These are phyloP conservation scores for Acacia confusa DNA, from an alignment of 306 rosid genomes.

Conservation along the genomic window DNA sequence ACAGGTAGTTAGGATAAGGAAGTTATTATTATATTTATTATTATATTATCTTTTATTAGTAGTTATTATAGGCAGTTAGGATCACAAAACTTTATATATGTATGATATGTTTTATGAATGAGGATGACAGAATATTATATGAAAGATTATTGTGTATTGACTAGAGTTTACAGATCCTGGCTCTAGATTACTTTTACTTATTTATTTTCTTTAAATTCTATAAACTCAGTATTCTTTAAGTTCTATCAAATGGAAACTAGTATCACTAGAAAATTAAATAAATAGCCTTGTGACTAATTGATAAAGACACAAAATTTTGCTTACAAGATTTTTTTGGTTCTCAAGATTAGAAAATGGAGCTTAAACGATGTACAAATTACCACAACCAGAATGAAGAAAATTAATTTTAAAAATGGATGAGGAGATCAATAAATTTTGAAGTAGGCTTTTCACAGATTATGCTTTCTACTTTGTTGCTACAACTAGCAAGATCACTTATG, in stretches of 20 bases:
- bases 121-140: too few species aligned
- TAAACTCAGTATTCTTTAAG: too few species aligned
- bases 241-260: neutral
- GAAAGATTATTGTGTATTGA: too few species aligned
- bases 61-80: too few species aligned
- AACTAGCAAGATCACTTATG: conserved; percentile 8
- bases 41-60: too few species aligned
- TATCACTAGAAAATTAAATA: neutral
- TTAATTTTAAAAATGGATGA: neutral
- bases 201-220: too few species aligned
- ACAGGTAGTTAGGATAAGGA: too few species aligned
- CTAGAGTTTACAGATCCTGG: too few species aligned
- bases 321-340: neutral
- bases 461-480: neutral
- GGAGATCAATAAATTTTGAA: neutral
- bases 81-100: too few species aligned
- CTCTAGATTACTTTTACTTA: too few species aligned
- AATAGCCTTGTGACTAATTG: neutral
- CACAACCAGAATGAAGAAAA: neutral
- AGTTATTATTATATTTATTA: too few species aligned
- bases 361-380: neutral
- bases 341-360: neutral
- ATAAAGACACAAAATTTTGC: neutral
- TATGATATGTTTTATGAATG: too few species aligned
- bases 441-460: conserved; percentile 1